Conservation (phyloP, 2,329 filamentous ascomycete species). For the Monilinia aucupariae region DNA sequence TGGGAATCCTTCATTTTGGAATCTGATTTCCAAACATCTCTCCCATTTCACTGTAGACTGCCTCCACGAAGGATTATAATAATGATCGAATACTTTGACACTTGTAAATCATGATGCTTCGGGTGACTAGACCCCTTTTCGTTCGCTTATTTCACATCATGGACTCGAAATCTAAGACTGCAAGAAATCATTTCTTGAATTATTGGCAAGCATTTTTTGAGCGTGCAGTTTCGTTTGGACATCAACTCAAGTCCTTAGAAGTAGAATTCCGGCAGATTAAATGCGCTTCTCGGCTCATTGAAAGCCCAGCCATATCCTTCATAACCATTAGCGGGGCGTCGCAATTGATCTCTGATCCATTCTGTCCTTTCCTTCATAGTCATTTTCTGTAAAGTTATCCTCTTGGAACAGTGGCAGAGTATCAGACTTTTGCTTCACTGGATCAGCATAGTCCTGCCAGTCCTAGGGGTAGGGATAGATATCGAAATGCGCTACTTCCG, state of each 20-base stretch:
- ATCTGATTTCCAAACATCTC: background rate
- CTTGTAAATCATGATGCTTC: background rate
- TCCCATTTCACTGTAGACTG: no score
- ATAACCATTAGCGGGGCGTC: background rate
- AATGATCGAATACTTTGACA: no score
- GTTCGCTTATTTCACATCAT: background rate
- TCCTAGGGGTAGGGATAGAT: background rate
- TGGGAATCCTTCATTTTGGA: no score
- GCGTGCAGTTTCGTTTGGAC: background rate
- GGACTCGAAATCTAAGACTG: background rate
- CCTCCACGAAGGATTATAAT: background rate
- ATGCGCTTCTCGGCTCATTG: background rate
- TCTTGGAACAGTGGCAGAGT: background rate
- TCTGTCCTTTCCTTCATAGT: background rate
- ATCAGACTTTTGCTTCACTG: background rate
- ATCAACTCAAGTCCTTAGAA: background rate
- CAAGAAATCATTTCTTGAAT: background rate
- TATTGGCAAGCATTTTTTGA: background rate
- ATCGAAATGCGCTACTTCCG: background rate
- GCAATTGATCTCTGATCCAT: background rate
- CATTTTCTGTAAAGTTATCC: background rate
- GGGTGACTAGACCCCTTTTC: background rate
- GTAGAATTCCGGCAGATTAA: background rate
- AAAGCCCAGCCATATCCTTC: background rate
- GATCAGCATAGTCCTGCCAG: background rate